Evolutionary conservation across 441 rosid species (phyloP), one percentile per base, ranked within the genome.

Genomic region (Isatis lusitanica): DNA sequence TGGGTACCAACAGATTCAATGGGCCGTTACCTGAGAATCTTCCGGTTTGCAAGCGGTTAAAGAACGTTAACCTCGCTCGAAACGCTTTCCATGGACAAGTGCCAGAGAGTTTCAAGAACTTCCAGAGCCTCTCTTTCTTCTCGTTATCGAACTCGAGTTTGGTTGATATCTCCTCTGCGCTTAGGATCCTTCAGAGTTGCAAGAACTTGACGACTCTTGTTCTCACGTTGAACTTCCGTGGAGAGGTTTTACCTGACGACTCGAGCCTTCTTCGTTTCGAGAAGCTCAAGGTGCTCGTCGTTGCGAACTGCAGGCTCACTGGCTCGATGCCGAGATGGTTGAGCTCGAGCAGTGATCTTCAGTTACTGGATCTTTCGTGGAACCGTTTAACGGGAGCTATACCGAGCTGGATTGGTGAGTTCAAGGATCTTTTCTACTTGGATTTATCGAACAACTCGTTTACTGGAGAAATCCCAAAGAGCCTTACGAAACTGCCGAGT

Each of bases 311-410:
- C 36, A 74, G 63, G 69, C 97, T 91, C 67, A 79, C 36, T 4
- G 98, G 98, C 58, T 76, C 83, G 0, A 48, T 91, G 38, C 96
- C 97, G 0, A 74, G 48, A 0, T 91, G 97, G 97, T 77, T 91
- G 79, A 81, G 52, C 13, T 40, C 38, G 18, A 78, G 90, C 70
- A 38, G 46, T 16, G 71, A 75, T 13, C 82, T 91, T 82, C 88
- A 87, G 83, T 17, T 89, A 78, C 68, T 93, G 79, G 98, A 93
- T 85, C 80, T 91, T 63, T 93, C 97, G 5, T 85, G 90, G 97
- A 93, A 93, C 70, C 83, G 4, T 35, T 80, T 89, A 79, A 39
- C 26, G 4, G 92, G 93, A 52, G 9, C 57, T 35, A 81, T 91
- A 40, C 96, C 98, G 0, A 17, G 48, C n/a, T 91, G 97, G 96